Evolutionary conservation across 768 basidiomycete genomes (phyloP), one percentile per base, ranked within the genome.

Genomic region (Tylopilus subfusipes): DNA sequence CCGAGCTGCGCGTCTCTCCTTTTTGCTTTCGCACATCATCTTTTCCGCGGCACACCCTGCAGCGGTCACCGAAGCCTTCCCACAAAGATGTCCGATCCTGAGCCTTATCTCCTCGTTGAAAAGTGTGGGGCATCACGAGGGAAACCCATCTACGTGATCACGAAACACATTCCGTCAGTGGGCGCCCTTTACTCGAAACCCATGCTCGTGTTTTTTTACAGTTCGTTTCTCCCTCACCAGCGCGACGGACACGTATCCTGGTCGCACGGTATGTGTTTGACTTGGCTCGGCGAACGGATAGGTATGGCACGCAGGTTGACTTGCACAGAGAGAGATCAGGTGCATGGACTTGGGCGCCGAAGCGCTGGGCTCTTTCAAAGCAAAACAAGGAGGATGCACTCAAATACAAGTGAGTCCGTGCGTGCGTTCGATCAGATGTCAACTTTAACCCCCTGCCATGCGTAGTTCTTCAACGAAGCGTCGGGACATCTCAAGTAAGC

Each of bases 331-430:
- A 59, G 75, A 76, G 60, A 76, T 75, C 43, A 67, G 75, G 49
- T 75, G 74, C 50, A 75, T 76, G 76, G 74, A 75, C 61, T 60
- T 75, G 36, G 75, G 72, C 14, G 65, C 50, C n/a, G 73, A 74
- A 44, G 73, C 73, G 12, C 63, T 75, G 1, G 73, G 74, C 51
- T 61, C 73, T 42, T 75, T 74, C 68, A 75, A 75, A 53, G 72
- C 72, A 51, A 67, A 57, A 43, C 74, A 73, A 51, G 73, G 62
- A 4, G 75, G 75, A 12, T 75, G 73, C 55, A 74, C 73, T 4
- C 75, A 75, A 43, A 75, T 76, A 65, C 73, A 75, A 63, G 73
- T 73, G 57, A 56, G 73, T 55, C 34, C 18, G 9, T 29, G 22
- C 30, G 16, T 19, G 45, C 34, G 22, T 12, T 18, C 25, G 50